phyloP scores from a whole-genome alignment of 2,329 filamentous ascomycete genomes.

The Neocatenulostroma microsporum region DNA sequence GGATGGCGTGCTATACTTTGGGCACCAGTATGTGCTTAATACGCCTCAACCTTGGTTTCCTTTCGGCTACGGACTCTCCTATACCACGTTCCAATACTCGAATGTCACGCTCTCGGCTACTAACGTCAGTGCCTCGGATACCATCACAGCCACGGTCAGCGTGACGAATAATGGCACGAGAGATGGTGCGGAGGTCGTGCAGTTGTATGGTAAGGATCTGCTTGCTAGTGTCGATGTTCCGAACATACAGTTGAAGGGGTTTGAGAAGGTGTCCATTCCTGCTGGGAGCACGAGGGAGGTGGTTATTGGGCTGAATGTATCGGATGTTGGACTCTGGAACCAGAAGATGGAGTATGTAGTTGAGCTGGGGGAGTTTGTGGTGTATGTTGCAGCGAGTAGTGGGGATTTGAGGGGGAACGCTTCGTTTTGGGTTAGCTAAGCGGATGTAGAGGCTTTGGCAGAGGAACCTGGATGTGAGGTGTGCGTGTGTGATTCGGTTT shows the following conservation, averaged over 20 bases:
- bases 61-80: conserved; percentile 61
- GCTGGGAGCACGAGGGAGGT: conserved; percentile 53
- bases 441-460: too few species aligned
- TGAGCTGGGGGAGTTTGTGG: conserved; percentile 60
- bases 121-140: conserved; percentile 43
- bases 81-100: conserved; percentile 56
- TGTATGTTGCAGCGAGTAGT: conserved; percentile 54
- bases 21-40: conserved; percentile 57
- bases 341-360: conserved; percentile 62
- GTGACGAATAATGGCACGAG: conserved; percentile 52
- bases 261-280: conserved; percentile 56
- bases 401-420: conserved; percentile 49
- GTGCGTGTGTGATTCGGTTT: too few species aligned
- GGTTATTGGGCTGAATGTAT: conserved; percentile 44
- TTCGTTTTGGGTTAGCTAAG: conserved; percentile 47
- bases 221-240: conserved; percentile 56
- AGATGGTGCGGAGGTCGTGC: conserved; percentile 60
- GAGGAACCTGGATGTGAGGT: too few species aligned
- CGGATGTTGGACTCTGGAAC: conserved; percentile 51
- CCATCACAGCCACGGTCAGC: conserved; percentile 51
- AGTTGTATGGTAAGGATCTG: conserved; percentile 59
- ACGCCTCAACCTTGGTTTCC: conserved; percentile 54
- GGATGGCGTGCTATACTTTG: conserved; percentile 57
- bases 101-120: conserved; percentile 45
- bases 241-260: conserved; percentile 58